A percentile compares a stretch with the other conserved stretches of the same genome.
Evolutionary conservation across 2,329 filamentous ascomycete species (phyloP).

Genomic region (Neonectria coccinea): DNA sequence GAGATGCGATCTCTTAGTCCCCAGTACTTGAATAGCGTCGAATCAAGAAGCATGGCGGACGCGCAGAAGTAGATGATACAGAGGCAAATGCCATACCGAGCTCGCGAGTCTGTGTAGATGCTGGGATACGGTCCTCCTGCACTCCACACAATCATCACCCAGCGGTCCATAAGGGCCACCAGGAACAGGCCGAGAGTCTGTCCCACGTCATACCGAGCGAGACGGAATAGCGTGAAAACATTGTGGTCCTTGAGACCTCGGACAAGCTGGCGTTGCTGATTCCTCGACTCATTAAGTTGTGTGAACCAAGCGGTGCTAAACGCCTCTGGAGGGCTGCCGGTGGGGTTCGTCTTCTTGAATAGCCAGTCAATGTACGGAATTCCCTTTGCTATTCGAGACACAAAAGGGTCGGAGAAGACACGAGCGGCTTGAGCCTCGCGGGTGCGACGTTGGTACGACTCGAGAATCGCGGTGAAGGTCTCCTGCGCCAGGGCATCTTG

Average conservation of each 20-base stretch:
- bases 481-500: slow-evolving; percentile 19
- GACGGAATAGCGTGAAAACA: slow-evolving; percentile 31
- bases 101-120: slow-evolving; percentile 33
- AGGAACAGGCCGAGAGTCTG: slow-evolving; percentile 36
- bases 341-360: slow-evolving; percentile 27
- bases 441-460: slow-evolving; percentile 24
- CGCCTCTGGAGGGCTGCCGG: slow-evolving; percentile 4
- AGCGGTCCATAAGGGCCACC: slow-evolving; percentile 36
- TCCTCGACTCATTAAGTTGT: slow-evolving; percentile 26
- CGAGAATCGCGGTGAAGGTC: slow-evolving; percentile 18
- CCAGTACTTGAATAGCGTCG: slow-evolving; percentile 36
- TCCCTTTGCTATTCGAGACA: slow-evolving; percentile 26
- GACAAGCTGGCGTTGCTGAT: slow-evolving; percentile 28
- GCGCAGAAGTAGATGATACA: slow-evolving; percentile 36
- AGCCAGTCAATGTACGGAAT: slow-evolving; percentile 36
- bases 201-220: slow-evolving; percentile 32
- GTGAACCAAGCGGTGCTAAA: slow-evolving; percentile 39
- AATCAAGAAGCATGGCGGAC: slow-evolving; percentile 33
- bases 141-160: slow-evolving; percentile 38
- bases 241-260: slow-evolving; percentile 35
- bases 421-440: slow-evolving; percentile 14
- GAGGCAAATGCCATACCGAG: slow-evolving; percentile 33
- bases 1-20: slow-evolving; percentile 27
- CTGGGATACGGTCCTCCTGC: slow-evolving; percentile 32
- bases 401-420: slow-evolving; percentile 22